A percentile compares a stretch with the other conserved stretches of the same genome.
Conservation (phyloP, 2,329 filamentous ascomycete genomes). For the Cercospora sp. region DNA sequence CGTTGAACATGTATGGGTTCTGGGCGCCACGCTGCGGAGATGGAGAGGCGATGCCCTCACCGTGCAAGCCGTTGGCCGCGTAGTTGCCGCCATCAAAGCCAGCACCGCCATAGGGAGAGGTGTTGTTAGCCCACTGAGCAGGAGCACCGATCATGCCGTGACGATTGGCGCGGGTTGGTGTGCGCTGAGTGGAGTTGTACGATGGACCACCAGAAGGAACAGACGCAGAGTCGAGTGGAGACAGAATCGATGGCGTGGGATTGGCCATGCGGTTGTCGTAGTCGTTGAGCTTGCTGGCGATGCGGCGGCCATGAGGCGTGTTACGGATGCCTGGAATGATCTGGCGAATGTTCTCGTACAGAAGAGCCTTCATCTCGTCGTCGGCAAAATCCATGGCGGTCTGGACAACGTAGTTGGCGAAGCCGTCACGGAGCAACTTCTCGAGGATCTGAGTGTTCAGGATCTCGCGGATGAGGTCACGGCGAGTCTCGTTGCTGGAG, state of each 20-base stretch:
- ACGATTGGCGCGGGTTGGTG: conserved; percentile 31
- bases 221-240: conserved; percentile 25
- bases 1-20: conserved; percentile 28
- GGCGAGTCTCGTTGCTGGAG: conserved; percentile 70
- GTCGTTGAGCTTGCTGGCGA: conserved; percentile 79
- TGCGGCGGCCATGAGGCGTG: conserved; percentile 91
- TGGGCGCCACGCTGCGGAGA: conserved; percentile 35
- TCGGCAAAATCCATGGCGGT: conserved; percentile 88
- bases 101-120: conserved; percentile 12
- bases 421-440: conserved; percentile 84
- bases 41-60: conserved; percentile 32
- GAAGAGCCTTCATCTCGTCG: conserved; percentile 66
- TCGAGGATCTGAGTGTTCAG: conserved; percentile 74
- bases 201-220: conserved; percentile 15
- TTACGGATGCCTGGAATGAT: conserved; percentile 81
- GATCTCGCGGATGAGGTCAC: conserved; percentile 83
- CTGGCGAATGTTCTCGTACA: conserved; percentile 83
- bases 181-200: conserved; percentile 18
- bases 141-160: conserved; percentile 35
- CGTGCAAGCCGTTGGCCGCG: conserved; percentile 19
- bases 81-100: conserved; percentile 24
- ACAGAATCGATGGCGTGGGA: conserved; percentile 25
- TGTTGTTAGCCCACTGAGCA: conserved; percentile 27
- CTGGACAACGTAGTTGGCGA: conserved; percentile 97
- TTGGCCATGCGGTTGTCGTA: conserved; percentile 50